phyloP scores from a whole-genome alignment of 345 rosid species.

The Turritis glabra region DNA sequence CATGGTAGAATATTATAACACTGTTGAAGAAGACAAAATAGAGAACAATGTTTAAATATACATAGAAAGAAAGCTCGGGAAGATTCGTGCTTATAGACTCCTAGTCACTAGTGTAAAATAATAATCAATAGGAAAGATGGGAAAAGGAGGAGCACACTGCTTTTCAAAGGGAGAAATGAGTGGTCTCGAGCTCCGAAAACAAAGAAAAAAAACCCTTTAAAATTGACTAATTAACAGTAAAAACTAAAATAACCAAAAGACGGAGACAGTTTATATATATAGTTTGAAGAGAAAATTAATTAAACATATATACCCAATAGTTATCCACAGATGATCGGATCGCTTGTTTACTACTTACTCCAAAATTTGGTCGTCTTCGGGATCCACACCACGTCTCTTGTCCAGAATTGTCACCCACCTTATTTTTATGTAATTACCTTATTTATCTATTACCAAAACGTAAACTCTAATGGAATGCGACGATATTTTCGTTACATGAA shows the following conservation, averaged over 20 bases:
- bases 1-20: slow-evolving; percentile 9
- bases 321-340: slow-evolving; percentile 33
- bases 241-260: slow-evolving; percentile 28
- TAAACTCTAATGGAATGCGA: neutral
- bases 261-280: slow-evolving; percentile 3
- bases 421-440: slow-evolving; percentile 1
- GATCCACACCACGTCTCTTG: slow-evolving; percentile 43
- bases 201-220: slow-evolving; percentile 24
- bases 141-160: slow-evolving; percentile 33
- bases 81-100: slow-evolving; percentile 36
- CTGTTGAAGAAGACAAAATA: neutral
- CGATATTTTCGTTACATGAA: neutral
- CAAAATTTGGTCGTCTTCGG: slow-evolving; percentile 32
- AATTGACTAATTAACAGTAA: slow-evolving; percentile 32
- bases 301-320: slow-evolving; percentile 20
- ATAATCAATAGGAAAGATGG: slow-evolving; percentile 5
- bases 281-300: neutral
- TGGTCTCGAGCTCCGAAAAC: slow-evolving; percentile 46
- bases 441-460: neutral
- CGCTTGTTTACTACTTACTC: slow-evolving; percentile 23
- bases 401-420: slow-evolving; percentile 15
- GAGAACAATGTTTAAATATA: neutral
- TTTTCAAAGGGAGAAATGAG: slow-evolving; percentile 30
- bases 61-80: neutral
- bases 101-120: slow-evolving; percentile 15